Conservation (phyloP, 179 eudicot species). For the Silene coronaria region DNA sequence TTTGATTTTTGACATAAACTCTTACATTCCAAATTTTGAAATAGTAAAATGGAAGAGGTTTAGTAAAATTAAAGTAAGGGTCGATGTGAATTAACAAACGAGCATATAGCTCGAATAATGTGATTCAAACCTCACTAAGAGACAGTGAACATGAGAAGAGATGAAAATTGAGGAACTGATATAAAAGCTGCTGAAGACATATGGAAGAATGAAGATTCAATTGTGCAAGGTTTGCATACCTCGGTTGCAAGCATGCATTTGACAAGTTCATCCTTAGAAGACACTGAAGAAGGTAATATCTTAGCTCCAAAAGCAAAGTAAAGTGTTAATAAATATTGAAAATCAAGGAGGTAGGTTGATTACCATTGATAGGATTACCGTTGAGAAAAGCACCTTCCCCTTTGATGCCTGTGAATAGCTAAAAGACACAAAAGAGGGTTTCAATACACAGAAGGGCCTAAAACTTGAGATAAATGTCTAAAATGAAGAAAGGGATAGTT, state of each 20-base stretch:
- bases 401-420: conserved; percentile 40
- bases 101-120: background rate
- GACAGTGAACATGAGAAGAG: background rate
- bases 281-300: conserved; percentile 41
- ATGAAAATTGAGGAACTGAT: background rate
- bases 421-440: conserved; percentile 11
- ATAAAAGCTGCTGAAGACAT: background rate
- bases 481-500: background rate
- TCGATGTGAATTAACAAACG: background rate
- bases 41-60: background rate
- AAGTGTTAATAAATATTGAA: background rate
- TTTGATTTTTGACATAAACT: background rate
- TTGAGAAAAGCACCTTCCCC: conserved; percentile 55
- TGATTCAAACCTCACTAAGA: background rate
- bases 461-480: background rate
- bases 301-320: conserved; percentile 6
- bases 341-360: background rate
- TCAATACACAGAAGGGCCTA: conserved; percentile 13
- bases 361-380: conserved; percentile 48
- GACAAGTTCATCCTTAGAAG: conserved; percentile 63
- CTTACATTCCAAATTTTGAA: background rate
- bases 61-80: background rate
- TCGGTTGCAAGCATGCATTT: conserved; percentile 67
- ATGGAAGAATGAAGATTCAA: background rate
- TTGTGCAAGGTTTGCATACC: conserved; percentile 31